Conservation (phyloP, 1,284 basidiomycete genomes). For the Ceratobasidium sp. region DNA sequence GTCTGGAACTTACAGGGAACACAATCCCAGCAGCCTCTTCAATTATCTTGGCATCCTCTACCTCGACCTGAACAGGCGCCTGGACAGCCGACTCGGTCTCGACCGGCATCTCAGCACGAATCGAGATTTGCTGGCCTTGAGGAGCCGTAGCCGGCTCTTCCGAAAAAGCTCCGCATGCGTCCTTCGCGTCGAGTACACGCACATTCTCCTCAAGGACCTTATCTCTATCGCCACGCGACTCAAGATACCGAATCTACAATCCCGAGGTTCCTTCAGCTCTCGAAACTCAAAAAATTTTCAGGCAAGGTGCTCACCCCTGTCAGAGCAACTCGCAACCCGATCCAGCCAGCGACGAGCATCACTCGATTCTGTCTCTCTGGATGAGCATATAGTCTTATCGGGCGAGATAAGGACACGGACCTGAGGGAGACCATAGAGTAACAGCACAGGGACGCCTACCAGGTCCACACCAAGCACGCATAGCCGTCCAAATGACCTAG, state of each 20-base stretch:
- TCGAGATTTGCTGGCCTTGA: not conserved
- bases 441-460: conserved; percentile 20
- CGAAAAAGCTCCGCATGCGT: not conserved
- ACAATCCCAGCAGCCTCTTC: not conserved
- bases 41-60: too few species aligned
- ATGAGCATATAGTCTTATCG: not conserved
- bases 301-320: conserved; percentile 1
- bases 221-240: not conserved
- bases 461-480: conserved; percentile 27
- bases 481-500: conserved; percentile 6
- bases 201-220: not conserved
- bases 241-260: conserved; percentile 12
- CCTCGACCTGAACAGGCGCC: not conserved
- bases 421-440: conserved; percentile 20
- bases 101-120: not conserved
- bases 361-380: not conserved
- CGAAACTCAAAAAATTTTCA: not conserved
- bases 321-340: conserved; percentile 16
- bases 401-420: not conserved
- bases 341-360: conserved; percentile 14
- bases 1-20: conserved; percentile 4
- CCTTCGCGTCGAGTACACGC: not conserved
- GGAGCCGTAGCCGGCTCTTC: not conserved
- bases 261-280: not conserved
- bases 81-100: not conserved